phyloP scores from a whole-genome alignment of 192 early-diverging fungal genomes.

The Coemansia sp. region DNA sequence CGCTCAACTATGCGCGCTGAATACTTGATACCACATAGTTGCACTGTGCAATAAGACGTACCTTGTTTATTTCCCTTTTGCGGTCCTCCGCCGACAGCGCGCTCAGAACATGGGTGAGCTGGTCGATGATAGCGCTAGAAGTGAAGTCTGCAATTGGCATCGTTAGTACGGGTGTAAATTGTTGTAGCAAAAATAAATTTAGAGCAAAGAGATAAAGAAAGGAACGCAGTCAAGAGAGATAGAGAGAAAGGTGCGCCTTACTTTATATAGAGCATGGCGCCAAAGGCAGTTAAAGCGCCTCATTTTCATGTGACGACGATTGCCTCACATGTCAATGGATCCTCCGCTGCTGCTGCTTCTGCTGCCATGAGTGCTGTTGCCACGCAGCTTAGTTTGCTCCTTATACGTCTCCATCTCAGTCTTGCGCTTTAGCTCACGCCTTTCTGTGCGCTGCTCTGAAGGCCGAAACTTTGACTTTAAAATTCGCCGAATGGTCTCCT shows the following conservation, averaged over 20 bases:
- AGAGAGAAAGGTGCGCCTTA: neutral
- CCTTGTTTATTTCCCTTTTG: slow-evolving; percentile 44
- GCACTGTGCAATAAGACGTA: no score
- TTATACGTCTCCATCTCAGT: slow-evolving; percentile 36
- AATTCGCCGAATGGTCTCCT: slow-evolving; percentile 58
- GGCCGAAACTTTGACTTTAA: slow-evolving; percentile 57
- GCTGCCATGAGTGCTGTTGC: neutral
- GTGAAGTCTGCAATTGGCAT: slow-evolving; percentile 47
- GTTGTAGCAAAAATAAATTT: neutral
- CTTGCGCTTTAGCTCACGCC: slow-evolving; percentile 50
- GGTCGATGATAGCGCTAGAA: slow-evolving; percentile 50
- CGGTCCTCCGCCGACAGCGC: slow-evolving; percentile 47
- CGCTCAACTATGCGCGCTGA: no score
- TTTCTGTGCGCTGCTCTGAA: slow-evolving; percentile 19
- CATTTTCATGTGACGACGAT: neutral
- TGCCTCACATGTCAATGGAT: neutral
- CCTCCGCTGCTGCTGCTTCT: neutral
- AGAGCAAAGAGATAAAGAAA: slow-evolving; percentile 1
- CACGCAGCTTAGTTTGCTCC: neutral
- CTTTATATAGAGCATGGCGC: neutral
- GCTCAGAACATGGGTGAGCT: slow-evolving; percentile 35
- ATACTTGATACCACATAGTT: no score
- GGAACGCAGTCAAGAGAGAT: neutral
- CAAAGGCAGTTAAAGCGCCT: slow-evolving; percentile 2
- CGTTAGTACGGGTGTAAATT: slow-evolving; percentile 5